Evolutionary conservation across 2,329 filamentous ascomycete species (phyloP).

Genomic region (Fusarium gaditjirri): DNA sequence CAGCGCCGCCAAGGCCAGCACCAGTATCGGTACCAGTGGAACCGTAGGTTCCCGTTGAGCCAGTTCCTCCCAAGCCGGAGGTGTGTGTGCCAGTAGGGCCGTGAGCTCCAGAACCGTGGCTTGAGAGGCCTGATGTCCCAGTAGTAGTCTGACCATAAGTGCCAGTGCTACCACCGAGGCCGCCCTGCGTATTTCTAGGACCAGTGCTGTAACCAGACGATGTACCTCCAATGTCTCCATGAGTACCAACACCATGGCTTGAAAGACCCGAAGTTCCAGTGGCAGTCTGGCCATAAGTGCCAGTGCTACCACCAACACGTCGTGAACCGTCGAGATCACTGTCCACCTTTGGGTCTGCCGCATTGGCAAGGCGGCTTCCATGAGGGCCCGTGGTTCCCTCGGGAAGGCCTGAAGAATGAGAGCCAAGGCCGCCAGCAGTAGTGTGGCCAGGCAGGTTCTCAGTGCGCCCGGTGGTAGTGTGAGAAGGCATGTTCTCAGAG

Average conservation of each 20-base stretch:
- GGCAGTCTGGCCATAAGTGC: constrained; percentile 28
- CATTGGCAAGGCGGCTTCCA: constrained; percentile 58
- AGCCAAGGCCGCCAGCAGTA: neutral
- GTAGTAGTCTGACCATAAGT: too few relatives aligned
- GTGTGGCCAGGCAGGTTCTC: neutral
- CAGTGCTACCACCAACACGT: neutral
- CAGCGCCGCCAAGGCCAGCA: constrained; percentile 15
- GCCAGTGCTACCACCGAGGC: too few relatives aligned
- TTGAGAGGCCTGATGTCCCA: too few relatives aligned
- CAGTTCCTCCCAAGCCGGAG: neutral
- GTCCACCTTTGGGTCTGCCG: constrained; percentile 63
- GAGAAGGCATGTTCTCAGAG: neutral
- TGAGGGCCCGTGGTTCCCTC: constrained; percentile 56
- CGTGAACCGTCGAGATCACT: neutral
- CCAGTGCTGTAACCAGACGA: too few relatives aligned
- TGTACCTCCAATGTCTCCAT: neutral
- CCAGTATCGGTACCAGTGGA: constrained; percentile 9
- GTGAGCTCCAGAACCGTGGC: too few relatives aligned
- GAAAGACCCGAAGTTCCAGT: constrained; percentile 24
- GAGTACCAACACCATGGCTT: constrained; percentile 23
- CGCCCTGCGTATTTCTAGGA: too few relatives aligned
- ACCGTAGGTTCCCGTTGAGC: constrained; percentile 4
- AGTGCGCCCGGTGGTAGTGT: neutral
- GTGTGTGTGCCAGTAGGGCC: constrained; percentile 5
- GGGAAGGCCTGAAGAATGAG: constrained; percentile 18